A percentile compares a stretch with the other conserved stretches of the same genome.
Conservation (phyloP, 352 stramenopile species). For the Nothophytophthora sp. region DNA sequence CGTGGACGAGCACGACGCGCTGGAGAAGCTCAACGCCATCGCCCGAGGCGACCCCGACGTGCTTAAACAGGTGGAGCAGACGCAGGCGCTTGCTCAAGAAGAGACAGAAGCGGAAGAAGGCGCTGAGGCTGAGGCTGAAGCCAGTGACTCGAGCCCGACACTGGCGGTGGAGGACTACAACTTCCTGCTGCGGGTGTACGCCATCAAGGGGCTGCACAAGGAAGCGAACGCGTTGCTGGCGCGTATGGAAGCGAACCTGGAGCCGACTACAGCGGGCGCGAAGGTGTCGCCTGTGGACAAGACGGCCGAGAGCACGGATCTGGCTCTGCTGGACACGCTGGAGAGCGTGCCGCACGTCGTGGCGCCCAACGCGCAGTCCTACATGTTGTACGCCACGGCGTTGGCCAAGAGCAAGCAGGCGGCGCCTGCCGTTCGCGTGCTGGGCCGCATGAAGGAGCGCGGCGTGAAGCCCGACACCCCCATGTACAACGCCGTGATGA, state of each 20-base stretch:
- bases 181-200: slow-evolving; percentile 74
- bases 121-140: slow-evolving; percentile 8
- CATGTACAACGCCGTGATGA: slow-evolving; percentile 85
- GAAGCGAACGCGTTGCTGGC: slow-evolving; percentile 72
- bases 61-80: slow-evolving; percentile 41
- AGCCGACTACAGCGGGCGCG: not conserved
- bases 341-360: slow-evolving; percentile 53
- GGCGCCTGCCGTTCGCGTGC: slow-evolving; percentile 61
- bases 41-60: slow-evolving; percentile 42
- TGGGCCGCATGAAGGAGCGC: slow-evolving; percentile 82
- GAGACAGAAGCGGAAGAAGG: slow-evolving; percentile 22
- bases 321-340: slow-evolving; percentile 37
- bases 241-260: slow-evolving; percentile 73
- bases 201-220: slow-evolving; percentile 55
- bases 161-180: slow-evolving; percentile 75
- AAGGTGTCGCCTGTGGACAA: slow-evolving; percentile 13
- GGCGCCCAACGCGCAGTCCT: slow-evolving; percentile 56
- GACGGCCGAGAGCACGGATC: slow-evolving; percentile 21
- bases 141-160: slow-evolving; percentile 11
- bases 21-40: slow-evolving; percentile 71
- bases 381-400: slow-evolving; percentile 80
- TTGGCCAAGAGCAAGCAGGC: slow-evolving; percentile 46
- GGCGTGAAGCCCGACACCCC: slow-evolving; percentile 55
- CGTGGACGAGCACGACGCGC: slow-evolving; percentile 62
- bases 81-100: slow-evolving; percentile 1